These are phyloP conservation scores for Ananas comosus DNA, from an alignment of 176 grass and related monocot species.

Conservation along the genomic window DNA sequence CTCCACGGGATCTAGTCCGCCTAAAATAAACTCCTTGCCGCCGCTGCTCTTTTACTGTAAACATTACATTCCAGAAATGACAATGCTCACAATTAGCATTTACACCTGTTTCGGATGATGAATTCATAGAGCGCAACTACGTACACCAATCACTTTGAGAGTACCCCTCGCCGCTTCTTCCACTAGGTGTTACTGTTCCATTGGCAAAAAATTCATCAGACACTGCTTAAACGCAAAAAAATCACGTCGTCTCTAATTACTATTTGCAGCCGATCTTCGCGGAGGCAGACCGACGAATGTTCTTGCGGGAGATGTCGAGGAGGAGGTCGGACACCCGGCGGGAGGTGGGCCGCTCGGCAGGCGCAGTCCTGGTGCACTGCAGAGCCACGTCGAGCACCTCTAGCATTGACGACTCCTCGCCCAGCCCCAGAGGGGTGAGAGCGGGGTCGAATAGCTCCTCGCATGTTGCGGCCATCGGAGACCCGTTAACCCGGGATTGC, in stretches of 20 bases:
- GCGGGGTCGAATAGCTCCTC: constrained; percentile 55
- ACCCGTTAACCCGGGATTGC: constrained; percentile 31
- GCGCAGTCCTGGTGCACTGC: constrained; percentile 47
- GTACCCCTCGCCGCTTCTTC: no score
- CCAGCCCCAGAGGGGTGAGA: constrained; percentile 44
- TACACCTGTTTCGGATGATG: no score
- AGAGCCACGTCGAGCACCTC: constrained; percentile 65
- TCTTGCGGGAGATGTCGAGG: constrained; percentile 51
- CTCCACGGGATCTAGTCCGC: no score
- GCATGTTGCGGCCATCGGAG: constrained; percentile 10
- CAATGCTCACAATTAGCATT: no score
- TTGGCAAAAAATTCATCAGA: no score
- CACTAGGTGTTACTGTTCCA: no score
- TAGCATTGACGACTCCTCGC: constrained; percentile 53
- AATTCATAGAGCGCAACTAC: no score
- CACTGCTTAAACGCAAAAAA: no score
- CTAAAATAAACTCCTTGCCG: no score
- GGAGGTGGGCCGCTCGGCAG: constrained; percentile 65
- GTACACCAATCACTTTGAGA: no score
- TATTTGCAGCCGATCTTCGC: constrained; percentile 14
- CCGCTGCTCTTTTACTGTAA: no score
- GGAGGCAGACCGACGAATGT: constrained; percentile 28
- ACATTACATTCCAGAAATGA: no score
- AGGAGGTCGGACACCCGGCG: constrained; percentile 74
- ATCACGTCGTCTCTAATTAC: not conserved